These are phyloP conservation scores for Reticulascus tulasneorum DNA, from an alignment of 2,329 filamentous ascomycete genomes.

Conservation along the genomic window DNA sequence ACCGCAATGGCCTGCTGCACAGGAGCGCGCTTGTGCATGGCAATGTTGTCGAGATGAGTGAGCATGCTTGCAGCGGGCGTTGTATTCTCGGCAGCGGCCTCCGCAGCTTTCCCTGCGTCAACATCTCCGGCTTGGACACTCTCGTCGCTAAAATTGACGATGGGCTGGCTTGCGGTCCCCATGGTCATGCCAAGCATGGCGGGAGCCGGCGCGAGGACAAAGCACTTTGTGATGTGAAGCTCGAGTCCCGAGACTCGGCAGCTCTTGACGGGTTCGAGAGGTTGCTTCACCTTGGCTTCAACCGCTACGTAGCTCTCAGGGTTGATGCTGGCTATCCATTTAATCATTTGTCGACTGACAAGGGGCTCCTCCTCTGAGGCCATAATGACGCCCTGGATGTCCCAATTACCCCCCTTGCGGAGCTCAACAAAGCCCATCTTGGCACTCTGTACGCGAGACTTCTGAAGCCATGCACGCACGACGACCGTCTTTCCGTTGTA, in stretches of 20 bases:
- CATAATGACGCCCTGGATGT: slow-evolving; percentile 76
- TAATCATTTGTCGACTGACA: slow-evolving; percentile 86
- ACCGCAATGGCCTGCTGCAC: slow-evolving; percentile 79
- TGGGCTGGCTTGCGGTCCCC: slow-evolving; percentile 48
- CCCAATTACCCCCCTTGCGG: slow-evolving; percentile 68
- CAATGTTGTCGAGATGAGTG: slow-evolving; percentile 85
- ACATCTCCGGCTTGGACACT: slow-evolving; percentile 29
- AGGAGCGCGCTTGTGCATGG: slow-evolving; percentile 86
- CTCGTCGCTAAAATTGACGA: slow-evolving; percentile 58
- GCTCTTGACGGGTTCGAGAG: slow-evolving; percentile 83
- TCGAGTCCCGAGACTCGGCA: slow-evolving; percentile 76
- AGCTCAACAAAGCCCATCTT: slow-evolving; percentile 91
- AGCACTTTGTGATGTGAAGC: slow-evolving; percentile 84
- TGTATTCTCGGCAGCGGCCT: slow-evolving; percentile 32
- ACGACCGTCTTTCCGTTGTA: slow-evolving; percentile 68
- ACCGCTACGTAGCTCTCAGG: slow-evolving; percentile 80
- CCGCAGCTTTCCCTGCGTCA: slow-evolving; percentile 24
- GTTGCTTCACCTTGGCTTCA: slow-evolving; percentile 76
- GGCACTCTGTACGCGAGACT: slow-evolving; percentile 80
- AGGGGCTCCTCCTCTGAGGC: slow-evolving; percentile 57
- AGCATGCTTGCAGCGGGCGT: slow-evolving; percentile 72
- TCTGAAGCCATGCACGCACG: slow-evolving; percentile 79
- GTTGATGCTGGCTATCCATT: slow-evolving; percentile 73
- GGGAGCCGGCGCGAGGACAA: slow-evolving; percentile 64
- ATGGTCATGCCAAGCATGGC: slow-evolving; percentile 55